phyloP scores from a whole-genome alignment of 768 basidiomycete genomes.

The Termitomyces sp. region DNA sequence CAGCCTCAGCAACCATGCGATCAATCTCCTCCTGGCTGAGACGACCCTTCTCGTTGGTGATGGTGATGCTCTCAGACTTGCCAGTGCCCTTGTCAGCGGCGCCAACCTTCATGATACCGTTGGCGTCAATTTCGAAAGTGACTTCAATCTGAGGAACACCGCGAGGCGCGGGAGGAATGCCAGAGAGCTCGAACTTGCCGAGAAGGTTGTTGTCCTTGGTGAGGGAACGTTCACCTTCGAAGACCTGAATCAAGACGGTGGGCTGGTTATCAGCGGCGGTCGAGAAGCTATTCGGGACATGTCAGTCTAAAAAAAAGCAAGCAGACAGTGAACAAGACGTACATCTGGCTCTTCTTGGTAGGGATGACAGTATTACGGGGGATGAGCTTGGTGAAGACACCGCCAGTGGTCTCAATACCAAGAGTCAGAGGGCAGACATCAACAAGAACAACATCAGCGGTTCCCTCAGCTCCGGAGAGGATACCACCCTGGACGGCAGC shows the following conservation, averaged over 20 bases:
- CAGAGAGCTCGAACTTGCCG: conserved; percentile 91
- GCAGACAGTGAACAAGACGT: conserved; percentile 20
- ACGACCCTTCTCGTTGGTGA: conserved; percentile 95
- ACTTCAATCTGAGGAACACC: conserved; percentile 98
- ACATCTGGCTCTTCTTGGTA: conserved; percentile 95
- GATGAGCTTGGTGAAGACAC: conserved; percentile 97
- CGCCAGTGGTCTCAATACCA: conserved; percentile 98
- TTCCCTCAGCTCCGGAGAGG: conserved; percentile 90
- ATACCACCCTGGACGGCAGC: conserved; percentile 99
- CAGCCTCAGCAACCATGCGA: conserved; percentile 92
- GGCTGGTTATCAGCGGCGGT: conserved; percentile 91
- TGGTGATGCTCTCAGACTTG: conserved; percentile 87
- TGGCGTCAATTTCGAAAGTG: conserved; percentile 92
- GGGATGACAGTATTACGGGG: conserved; percentile 98
- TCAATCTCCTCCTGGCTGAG: conserved; percentile 88
- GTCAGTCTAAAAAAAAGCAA: conserved; percentile 19
- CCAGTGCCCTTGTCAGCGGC: conserved; percentile 94
- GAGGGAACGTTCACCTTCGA: conserved; percentile 93
- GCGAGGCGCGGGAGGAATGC: conserved; percentile 93
- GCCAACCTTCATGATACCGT: conserved; percentile 92
- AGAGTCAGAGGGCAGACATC: conserved; percentile 97
- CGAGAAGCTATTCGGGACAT: conserved; percentile 48
- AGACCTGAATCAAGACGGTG: conserved; percentile 95
- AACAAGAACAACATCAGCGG: conserved; percentile 88
- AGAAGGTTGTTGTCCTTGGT: conserved; percentile 99